Conservation (phyloP, 345 rosid species). For the Salix dunnii region DNA sequence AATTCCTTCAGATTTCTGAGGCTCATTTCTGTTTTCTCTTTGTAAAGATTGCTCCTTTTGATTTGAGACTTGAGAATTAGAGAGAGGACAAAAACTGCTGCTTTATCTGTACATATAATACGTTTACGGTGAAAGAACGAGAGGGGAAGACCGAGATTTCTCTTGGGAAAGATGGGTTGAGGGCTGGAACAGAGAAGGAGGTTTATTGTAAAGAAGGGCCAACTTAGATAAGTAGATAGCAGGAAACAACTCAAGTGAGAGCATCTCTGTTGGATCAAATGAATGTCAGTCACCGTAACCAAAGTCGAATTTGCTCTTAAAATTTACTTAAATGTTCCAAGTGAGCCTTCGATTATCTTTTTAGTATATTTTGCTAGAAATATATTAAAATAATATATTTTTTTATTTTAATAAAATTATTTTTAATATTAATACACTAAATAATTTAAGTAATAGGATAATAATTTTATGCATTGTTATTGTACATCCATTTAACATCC, state of each 20-base stretch:
- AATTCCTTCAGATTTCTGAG: slow-evolving; percentile 3
- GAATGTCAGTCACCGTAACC: background rate
- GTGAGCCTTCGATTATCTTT: no score
- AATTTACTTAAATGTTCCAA: no score
- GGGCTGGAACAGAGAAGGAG: background rate
- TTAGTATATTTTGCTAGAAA: no score
- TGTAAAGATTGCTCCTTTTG: background rate
- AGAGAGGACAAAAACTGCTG: background rate
- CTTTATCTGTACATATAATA: background rate
- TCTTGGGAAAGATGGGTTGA: background rate
- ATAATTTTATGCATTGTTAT: no score
- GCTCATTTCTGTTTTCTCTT: slow-evolving; percentile 1
- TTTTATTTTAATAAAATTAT: no score
- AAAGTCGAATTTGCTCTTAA: no score
- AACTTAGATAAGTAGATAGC: background rate
- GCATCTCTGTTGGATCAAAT: background rate
- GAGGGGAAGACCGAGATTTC: background rate
- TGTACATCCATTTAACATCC: no score
- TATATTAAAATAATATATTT: no score
- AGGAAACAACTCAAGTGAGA: background rate
- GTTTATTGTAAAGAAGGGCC: background rate
- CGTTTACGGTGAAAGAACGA: background rate
- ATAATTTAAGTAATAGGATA: no score
- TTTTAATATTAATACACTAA: no score
- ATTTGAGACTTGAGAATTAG: background rate